Percentiles rank a stretch among this genome's conserved stretches.
Conservation (phyloP, 352 stramenopile genomes). For the Phytopythium montanum region DNA sequence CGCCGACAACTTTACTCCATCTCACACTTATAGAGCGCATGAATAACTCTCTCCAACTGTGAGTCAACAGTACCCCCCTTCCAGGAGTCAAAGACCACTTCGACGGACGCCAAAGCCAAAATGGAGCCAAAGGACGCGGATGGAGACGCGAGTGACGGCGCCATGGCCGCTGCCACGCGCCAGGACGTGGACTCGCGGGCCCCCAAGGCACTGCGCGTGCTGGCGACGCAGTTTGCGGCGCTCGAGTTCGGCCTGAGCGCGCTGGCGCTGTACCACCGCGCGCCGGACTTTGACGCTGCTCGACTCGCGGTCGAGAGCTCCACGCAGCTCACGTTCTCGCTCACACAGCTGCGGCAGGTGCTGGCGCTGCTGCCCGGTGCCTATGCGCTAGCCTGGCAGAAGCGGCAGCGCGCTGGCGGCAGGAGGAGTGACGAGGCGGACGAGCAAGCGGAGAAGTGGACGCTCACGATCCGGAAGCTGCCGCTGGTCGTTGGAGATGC, state of each 20-base stretch:
- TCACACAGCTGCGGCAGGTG: slow-evolving; percentile 55
- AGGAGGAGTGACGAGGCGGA: slow-evolving; percentile 8
- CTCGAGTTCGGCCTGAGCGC: slow-evolving; percentile 70
- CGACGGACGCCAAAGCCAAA: neutral
- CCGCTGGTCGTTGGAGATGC: slow-evolving; percentile 16
- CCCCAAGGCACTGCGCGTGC: slow-evolving; percentile 34
- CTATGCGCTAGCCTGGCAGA: slow-evolving; percentile 47
- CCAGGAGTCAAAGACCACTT: too few relatives aligned
- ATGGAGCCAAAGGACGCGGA: slow-evolving; percentile 1
- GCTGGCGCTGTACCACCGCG: slow-evolving; percentile 68
- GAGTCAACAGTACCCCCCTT: neutral
- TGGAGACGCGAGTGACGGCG: neutral
- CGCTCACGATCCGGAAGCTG: slow-evolving; percentile 49
- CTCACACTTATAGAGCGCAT: neutral
- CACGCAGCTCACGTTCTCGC: slow-evolving; percentile 48
- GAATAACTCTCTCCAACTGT: neutral
- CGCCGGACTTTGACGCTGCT: slow-evolving; percentile 52
- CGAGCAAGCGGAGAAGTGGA: slow-evolving; percentile 1
- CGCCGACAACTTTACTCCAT: neutral
- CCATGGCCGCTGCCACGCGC: slow-evolving; percentile 7
- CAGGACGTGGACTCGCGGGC: slow-evolving; percentile 27
- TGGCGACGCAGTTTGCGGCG: slow-evolving; percentile 60
- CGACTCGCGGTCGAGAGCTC: slow-evolving; percentile 71
- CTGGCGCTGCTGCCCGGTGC: slow-evolving; percentile 44
- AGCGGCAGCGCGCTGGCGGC: slow-evolving; percentile 22